Evolutionary conservation across 139 green algal species (phyloP), one percentile per base, ranked within the genome.

Genomic region (Volvox africanus): DNA sequence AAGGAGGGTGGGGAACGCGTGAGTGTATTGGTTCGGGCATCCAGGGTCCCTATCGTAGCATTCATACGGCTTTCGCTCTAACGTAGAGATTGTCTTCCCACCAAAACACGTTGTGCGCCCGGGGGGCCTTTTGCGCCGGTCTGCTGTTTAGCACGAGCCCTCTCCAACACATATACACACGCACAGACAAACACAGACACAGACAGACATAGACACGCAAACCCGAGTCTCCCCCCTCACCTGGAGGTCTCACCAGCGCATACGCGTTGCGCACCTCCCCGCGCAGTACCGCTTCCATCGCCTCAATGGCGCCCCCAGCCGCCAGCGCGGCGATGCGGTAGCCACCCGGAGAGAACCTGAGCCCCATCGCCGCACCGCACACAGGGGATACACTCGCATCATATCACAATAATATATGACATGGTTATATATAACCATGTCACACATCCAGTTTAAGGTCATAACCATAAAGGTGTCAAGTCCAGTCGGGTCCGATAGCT

Each of bases 281-380:
- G 0, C 33, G 16, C 89, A 97, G 75, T 26, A 97, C 94, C 16
- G 93, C 92, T 0, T 96, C 90, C 33, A 92, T 61, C 1, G 94
- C 95, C 19, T 35, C 89, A 21, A 97, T 71, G 26, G 89, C 92
- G 11, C 86, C 92, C 6, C 95, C 95, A 21, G 94, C 95, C n/a
- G 95, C 90, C 62, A 96, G 87, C 0, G 69, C 44, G 19, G 94
- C 94, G 28, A 96, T 89, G 18, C 94, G 33, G 78, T 90, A 90
- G 44, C 86, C 86, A 22, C 86, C 86, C 1, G 86, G 86, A 11
- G 86, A 69, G 55, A 90, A 90, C 19, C 85, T 89, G 85, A 20
- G 12, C 11, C 75, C 50, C 18, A 50, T 1, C 73, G 73, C 73
- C 28, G n/a, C 44, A 55, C 44, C 44, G 44, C 44, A 55, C 9